Base-by-base conservation (phyloP, 2,329 filamentous ascomycete species). In the Fusarium nisikadoi region DNA sequence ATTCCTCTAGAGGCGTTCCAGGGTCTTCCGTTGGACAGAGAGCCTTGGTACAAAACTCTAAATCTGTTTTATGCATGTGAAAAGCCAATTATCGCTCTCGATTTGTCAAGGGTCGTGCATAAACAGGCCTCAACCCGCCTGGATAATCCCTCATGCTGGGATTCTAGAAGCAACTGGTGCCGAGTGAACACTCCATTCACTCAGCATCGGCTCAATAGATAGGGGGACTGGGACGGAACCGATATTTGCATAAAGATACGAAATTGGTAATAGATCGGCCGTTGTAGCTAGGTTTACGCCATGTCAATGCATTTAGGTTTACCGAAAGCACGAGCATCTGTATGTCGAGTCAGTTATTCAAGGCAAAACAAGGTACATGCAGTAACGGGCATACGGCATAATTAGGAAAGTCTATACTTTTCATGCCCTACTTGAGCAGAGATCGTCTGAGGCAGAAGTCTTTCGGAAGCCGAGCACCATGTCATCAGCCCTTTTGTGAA, bases 171-270 rank as follows among this genome's bases (percentile, higher is more conserved):
- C 20, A 31, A 31, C 14, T 49, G 10, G 5, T 12, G 20, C 1
- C 2, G 45, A 13, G 14, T 5, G 29, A 17, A 23, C n/a, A 1
- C 27, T 3, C 7, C 31, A 10, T 31, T 9, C n/a, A 17, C 10
- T 49, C 4, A 6, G 16, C 3, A 3, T 17, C 10, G 20, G 9
- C 16, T 13, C 10, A 8, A 5, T 17, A 3, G 10, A 17, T 12
- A 13, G 14, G 14, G 23, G 1, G 27, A 6, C 10, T 7, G 20
- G 14, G 5, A 6, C 10, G 2, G 10, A 23, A 23, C 14, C 5
- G 0, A 33, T 13, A 10, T 16, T 23, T 33, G 29, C 29, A 19
- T 49, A 19, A 33, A 13, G n/a, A 23, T 29, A 23, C 0, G 29
- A 23, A 23, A 33, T 9, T 33, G 27, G 29, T 2, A 49, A 2